Evolutionary conservation across 2,329 filamentous ascomycete species (phyloP), one percentile per base, ranked within the genome.

Genomic region (Stemphylium vesicarium): DNA sequence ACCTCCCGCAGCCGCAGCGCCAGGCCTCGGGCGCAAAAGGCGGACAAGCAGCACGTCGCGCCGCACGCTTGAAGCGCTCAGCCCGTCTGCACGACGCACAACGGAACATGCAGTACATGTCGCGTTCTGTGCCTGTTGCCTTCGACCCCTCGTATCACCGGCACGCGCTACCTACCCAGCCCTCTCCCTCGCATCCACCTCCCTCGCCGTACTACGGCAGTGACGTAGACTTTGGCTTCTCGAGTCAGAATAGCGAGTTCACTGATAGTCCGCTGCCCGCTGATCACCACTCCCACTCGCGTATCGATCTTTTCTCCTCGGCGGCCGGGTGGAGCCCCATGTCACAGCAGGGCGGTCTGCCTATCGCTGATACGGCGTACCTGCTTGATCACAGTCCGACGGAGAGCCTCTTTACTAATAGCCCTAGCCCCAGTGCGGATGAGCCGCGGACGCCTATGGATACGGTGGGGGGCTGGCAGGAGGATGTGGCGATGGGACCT

Each of bases 21-120:
- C 78, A 80, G 59, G 72, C 74, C 8, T 78, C 78, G 0, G 78
- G 79, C 12, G 73, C 78, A 11, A 80, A 77, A 60, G 79, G 79
- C 24, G 79, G 79, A 8, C 73, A 78, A 50, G 78, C 77, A 15
- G 75, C 78, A 4, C 65, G 68, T n/a, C 67, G 68, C 13, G 49
- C 71, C 4, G 65, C 69, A 10, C 60, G 57, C 24, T 55, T 67
- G 32, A 62, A 67, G 10, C 64, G 67, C 20, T 54, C 58, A 1
- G 59, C 64, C 9, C 62, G 68, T 16, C 46, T 65, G 24, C 59
- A 63, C 4, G 65, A 68, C 12, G 18, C 42, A 8, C 62, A 62
- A 33, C 55, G 62, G 13, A 65, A 53, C 56, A 59, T 70, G 0
- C 65, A 64, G 2, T 67, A 64, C 52, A 56, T 52, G 26, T 49